A percentile compares a stretch with the other conserved stretches of the same genome.
Evolutionary conservation across 1,284 basidiomycete genomes (phyloP).

Genomic region (Volvariella surrecta): DNA sequence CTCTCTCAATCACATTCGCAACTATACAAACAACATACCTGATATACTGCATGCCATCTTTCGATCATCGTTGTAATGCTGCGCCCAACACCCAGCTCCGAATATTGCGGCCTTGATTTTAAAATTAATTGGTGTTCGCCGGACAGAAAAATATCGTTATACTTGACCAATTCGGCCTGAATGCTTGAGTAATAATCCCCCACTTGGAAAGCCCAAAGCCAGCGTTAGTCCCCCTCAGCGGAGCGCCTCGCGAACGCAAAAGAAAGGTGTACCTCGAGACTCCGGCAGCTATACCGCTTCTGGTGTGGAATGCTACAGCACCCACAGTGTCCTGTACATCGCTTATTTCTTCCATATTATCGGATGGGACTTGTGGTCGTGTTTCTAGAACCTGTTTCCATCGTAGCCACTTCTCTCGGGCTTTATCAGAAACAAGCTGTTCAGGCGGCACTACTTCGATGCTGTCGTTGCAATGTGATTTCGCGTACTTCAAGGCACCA

Average conservation of each 20-base stretch:
- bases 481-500: constrained; percentile 46
- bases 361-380: neutral
- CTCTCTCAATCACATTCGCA: constrained; percentile 2
- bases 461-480: constrained; percentile 9
- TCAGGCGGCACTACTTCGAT: constrained; percentile 30
- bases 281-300: constrained; percentile 48
- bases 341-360: constrained; percentile 13
- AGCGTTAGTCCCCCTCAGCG: neutral
- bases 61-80: constrained; percentile 16
- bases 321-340: constrained; percentile 69
- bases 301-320: constrained; percentile 43
- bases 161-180: constrained; percentile 63
- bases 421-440: constrained; percentile 38
- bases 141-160: constrained; percentile 2
- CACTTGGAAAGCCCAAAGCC: constrained; percentile 30
- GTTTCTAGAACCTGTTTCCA: constrained; percentile 42
- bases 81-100: constrained; percentile 69
- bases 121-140: neutral
- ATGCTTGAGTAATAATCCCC: constrained; percentile 63
- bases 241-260: too few species aligned
- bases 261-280: constrained; percentile 54
- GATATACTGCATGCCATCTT: constrained; percentile 63
- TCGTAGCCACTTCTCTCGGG: constrained; percentile 44
- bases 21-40: constrained; percentile 26
- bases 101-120: constrained; percentile 46